These are phyloP conservation scores for Blastomyces emzantsi DNA, from an alignment of 2,329 filamentous ascomycete genomes.

Conservation along the genomic window DNA sequence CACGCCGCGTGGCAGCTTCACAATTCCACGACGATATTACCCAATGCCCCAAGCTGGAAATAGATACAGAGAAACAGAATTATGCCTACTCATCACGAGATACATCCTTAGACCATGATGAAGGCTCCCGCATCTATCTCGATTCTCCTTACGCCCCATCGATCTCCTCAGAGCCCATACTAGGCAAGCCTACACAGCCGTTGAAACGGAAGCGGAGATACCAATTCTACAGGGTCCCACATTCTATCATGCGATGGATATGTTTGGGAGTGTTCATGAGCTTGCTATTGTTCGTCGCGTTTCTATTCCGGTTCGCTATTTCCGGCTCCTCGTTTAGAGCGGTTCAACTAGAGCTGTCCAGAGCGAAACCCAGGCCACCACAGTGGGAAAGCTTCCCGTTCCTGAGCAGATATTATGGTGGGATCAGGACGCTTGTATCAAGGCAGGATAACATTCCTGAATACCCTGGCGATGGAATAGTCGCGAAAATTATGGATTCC, in stretches of 20 bases:
- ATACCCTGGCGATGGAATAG: constrained; percentile 56
- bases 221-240: constrained; percentile 55
- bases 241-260: constrained; percentile 67
- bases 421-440: constrained; percentile 62
- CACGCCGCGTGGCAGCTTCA: neutral
- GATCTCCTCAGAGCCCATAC: constrained; percentile 33
- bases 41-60: constrained; percentile 9
- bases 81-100: constrained; percentile 19
- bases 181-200: constrained; percentile 24
- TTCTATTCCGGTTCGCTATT: constrained; percentile 64
- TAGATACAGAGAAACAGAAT: constrained; percentile 19
- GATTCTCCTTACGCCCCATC: constrained; percentile 47
- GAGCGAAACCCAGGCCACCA: constrained; percentile 43
- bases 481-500: constrained; percentile 43
- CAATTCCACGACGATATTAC: constrained; percentile 2
- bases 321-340: constrained; percentile 40
- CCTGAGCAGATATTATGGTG: constrained; percentile 81
- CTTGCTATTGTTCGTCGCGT: constrained; percentile 67
- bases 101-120: constrained; percentile 24
- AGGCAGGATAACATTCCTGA: constrained; percentile 63
- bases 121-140: constrained; percentile 35
- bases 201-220: constrained; percentile 27
- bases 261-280: constrained; percentile 61
- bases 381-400: constrained; percentile 82
- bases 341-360: constrained; percentile 9